These are phyloP conservation scores for Aspergillus sp. DNA, from an alignment of 2,329 filamentous ascomycete species.

Conservation along the genomic window DNA sequence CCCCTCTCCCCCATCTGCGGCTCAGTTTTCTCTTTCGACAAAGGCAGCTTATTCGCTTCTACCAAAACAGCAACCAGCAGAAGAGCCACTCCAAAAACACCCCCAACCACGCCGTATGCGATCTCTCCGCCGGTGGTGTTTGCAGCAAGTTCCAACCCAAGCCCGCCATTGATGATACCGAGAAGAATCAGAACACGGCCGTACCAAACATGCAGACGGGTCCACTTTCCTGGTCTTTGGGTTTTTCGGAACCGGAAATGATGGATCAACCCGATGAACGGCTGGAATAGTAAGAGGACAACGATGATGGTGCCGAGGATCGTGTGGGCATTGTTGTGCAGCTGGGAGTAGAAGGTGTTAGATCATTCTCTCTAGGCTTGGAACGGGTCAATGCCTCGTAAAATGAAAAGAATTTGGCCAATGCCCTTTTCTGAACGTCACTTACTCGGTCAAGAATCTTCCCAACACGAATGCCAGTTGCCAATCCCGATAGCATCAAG, in stretches of 20 bases:
- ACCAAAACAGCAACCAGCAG: not conserved
- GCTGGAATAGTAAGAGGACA: conserved; percentile 28
- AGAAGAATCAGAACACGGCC: conserved; percentile 48
- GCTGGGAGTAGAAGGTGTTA: not conserved
- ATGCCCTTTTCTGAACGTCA: not conserved
- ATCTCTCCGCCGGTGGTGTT: conserved; percentile 22
- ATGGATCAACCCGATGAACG: conserved; percentile 28
- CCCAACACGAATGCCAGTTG: conserved; percentile 29
- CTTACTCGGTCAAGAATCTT: conserved; percentile 21
- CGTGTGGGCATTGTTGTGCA: conserved; percentile 27
- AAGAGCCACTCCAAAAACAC: conserved; percentile 7
- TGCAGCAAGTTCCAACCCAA: conserved; percentile 47
- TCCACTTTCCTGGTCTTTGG: conserved; percentile 7
- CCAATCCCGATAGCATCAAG: conserved; percentile 29
- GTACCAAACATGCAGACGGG: conserved; percentile 39
- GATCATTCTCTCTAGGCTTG: not conserved
- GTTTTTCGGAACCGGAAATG: conserved; percentile 25
- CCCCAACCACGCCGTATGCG: conserved; percentile 13
- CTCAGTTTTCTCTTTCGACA: no score
- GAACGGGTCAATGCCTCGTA: no score
- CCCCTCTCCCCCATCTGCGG: no score
- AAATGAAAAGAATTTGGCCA: no score
- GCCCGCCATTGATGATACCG: conserved; percentile 53
- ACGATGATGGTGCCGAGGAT: conserved; percentile 29
- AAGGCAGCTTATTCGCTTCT: no score